Evolutionary conservation across 441 rosid species (phyloP), one percentile per base, ranked within the genome.

Genomic region (Populus hybrid): DNA sequence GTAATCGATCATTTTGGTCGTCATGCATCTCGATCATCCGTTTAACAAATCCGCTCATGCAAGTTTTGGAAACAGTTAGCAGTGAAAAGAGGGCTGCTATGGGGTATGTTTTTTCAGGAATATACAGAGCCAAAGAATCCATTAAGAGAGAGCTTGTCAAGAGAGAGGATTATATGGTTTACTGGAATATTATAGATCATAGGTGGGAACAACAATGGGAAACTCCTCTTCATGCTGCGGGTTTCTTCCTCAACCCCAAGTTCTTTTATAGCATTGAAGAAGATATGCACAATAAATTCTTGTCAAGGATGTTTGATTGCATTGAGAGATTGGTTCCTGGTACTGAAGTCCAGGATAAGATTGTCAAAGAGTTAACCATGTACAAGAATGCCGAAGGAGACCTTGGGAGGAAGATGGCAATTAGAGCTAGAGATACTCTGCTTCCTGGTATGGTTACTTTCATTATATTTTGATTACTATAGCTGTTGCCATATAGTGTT

Each of bases 241-340:
- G 98, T 70, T 94, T 96, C 85, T 96, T 85, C 82, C 93, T 96
- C 21, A 94, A 96, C 78, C 98, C 99, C 2, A 93, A 89, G 84
- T 90, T 96, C 83, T 94, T 94, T 79, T 94, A 94, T 73, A 87
- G 88, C 79, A 85, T 87, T 1, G 89, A 81, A 36, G 98, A 91
- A 81, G 95, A 88, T 71, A 76, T 88, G 83, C 94, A 87, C 38
- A 87, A 82, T 63, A 90, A 90, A 86, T 85, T 92, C 42, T 61
- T 78, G 69, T 88, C 95, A 36, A 93, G 89, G n/a, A 86, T 91
- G 86, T 86, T 90, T 69, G 99, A 95, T 84, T 91, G 98, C 84
- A 88, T 94, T 65, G 99, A 94, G 84, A 90, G 86, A 81, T 76
- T 94, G 82, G 92, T 95, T 66, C 88, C 94, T 64, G 97, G 91